A percentile compares a stretch with the other conserved stretches of the same genome.
These are phyloP conservation scores for Boletus rubropictus DNA, from an alignment of 768 basidiomycete genomes.

Conservation along the genomic window DNA sequence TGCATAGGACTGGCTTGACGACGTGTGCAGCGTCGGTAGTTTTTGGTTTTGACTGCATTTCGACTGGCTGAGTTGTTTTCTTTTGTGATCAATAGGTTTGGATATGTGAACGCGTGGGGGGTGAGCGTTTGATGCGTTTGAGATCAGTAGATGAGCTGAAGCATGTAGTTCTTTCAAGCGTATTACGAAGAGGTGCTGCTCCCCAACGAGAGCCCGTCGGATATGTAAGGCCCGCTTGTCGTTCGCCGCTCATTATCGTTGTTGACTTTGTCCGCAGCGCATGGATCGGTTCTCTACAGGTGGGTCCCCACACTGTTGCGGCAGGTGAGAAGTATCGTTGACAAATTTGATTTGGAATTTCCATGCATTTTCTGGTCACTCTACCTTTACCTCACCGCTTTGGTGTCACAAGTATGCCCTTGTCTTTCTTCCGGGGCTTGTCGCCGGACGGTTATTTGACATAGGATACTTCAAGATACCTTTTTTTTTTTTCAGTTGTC, in stretches of 20 bases:
- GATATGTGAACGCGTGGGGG: constrained; percentile 72
- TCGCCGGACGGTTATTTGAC: constrained; percentile 69
- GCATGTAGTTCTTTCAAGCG: constrained; percentile 58
- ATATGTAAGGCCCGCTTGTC: constrained; percentile 43
- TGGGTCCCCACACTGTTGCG: constrained; percentile 12
- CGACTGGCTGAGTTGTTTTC: neutral
- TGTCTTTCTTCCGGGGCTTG: constrained; percentile 54
- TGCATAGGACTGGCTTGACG: constrained; percentile 17
- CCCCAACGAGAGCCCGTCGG: constrained; percentile 46
- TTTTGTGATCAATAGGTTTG: constrained; percentile 40
- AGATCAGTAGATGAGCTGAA: neutral
- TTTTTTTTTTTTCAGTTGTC: constrained; percentile 40
- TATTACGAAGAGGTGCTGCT: constrained; percentile 59
- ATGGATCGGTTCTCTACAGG: constrained; percentile 79
- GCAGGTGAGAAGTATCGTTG: neutral
- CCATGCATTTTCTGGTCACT: neutral
- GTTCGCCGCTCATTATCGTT: neutral
- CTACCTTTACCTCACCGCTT: neutral
- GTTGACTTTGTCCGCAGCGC: constrained; percentile 40
- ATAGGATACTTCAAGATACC: constrained; percentile 58
- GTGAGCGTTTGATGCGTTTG: constrained; percentile 36
- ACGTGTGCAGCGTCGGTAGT: constrained; percentile 38
- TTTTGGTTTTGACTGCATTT: neutral
- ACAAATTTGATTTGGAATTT: too few relatives aligned
- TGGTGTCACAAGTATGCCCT: constrained; percentile 48